A percentile compares a stretch with the other conserved stretches of the same genome.
Conservation (phyloP, 352 stramenopile species). For the Phytopythium delawarense region DNA sequence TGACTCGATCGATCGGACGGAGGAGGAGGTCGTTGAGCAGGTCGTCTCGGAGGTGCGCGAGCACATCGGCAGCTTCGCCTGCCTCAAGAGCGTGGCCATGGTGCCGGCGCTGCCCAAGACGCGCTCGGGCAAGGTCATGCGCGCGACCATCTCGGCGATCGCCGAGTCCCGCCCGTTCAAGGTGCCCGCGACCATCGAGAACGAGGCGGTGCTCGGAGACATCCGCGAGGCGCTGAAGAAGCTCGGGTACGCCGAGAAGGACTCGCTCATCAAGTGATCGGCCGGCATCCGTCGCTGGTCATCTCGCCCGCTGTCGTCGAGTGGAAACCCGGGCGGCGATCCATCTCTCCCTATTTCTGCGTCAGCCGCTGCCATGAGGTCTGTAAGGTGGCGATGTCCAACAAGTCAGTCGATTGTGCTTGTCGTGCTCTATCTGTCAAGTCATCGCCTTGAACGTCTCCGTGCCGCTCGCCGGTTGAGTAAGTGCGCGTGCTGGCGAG, state of each 20-base stretch:
- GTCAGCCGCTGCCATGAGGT: background rate
- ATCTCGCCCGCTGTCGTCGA: conserved; percentile 1
- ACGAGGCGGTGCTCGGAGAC: conserved; percentile 25
- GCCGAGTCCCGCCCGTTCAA: conserved; percentile 29
- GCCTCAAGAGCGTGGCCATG: conserved; percentile 94
- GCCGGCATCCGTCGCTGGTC: background rate
- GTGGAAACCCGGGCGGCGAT: background rate
- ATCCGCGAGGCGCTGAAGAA: conserved; percentile 22
- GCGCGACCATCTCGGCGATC: conserved; percentile 35
- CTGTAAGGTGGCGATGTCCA: background rate
- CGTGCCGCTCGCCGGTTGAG: background rate
- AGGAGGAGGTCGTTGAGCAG: conserved; percentile 56
- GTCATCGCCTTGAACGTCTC: background rate
- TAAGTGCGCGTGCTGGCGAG: background rate
- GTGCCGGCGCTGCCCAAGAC: conserved; percentile 94
- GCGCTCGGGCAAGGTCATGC: conserved; percentile 98
- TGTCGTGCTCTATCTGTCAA: background rate
- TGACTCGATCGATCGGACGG: conserved; percentile 14
- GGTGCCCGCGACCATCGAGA: conserved; percentile 43
- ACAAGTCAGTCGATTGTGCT: background rate
- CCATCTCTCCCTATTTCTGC: background rate
- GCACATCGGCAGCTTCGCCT: conserved; percentile 95
- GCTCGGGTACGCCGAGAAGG: conserved; percentile 27
- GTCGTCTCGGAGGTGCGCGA: conserved; percentile 84
- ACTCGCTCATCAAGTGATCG: conserved; percentile 13